Evolutionary conservation across 2,329 filamentous ascomycete genomes (phyloP).

Genomic region (Colletotrichum abscissum): DNA sequence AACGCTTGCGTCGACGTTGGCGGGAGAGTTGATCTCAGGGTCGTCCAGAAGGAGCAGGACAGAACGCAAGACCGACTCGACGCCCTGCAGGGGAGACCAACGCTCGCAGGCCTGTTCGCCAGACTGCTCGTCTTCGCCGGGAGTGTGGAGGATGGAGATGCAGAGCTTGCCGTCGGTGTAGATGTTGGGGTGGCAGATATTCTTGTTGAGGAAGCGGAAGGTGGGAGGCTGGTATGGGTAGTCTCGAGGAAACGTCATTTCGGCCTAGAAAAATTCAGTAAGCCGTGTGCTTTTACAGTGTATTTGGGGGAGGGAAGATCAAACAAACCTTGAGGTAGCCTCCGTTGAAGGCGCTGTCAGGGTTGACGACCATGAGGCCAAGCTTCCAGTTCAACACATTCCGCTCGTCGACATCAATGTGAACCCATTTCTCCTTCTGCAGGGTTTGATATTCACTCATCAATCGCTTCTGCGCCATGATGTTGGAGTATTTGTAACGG

Average conservation of each 20-base stretch:
- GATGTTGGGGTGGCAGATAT: conserved; percentile 93
- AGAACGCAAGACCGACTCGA: conserved; percentile 93
- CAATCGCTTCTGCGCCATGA: conserved; percentile 76
- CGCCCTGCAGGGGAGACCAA: conserved; percentile 93
- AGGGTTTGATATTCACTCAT: conserved; percentile 89
- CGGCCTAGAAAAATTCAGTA: conserved; percentile 61
- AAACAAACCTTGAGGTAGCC: conserved; percentile 81
- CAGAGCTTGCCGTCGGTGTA: conserved; percentile 91
- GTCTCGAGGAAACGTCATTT: conserved; percentile 87
- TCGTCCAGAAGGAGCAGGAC: conserved; percentile 93
- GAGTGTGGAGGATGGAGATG: conserved; percentile 94
- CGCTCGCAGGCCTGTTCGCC: conserved; percentile 91
- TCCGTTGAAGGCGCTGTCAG: conserved; percentile 90
- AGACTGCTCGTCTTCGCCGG: conserved; percentile 92
- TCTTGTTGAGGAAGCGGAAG: conserved; percentile 81
- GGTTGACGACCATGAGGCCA: conserved; percentile 91
- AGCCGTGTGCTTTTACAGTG: background rate
- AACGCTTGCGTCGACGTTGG: conserved; percentile 93
- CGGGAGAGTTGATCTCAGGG: conserved; percentile 91
- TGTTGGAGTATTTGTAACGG: conserved; percentile 27
- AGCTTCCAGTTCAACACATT: conserved; percentile 90
- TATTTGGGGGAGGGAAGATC: background rate
- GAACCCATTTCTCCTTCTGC: conserved; percentile 91
- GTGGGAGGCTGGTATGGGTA: conserved; percentile 92
- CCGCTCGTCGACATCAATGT: conserved; percentile 86